A percentile compares a stretch with the other conserved stretches of the same genome.
Conservation (phyloP, 148 eudicot genomes). For the Diospyros lotus region DNA sequence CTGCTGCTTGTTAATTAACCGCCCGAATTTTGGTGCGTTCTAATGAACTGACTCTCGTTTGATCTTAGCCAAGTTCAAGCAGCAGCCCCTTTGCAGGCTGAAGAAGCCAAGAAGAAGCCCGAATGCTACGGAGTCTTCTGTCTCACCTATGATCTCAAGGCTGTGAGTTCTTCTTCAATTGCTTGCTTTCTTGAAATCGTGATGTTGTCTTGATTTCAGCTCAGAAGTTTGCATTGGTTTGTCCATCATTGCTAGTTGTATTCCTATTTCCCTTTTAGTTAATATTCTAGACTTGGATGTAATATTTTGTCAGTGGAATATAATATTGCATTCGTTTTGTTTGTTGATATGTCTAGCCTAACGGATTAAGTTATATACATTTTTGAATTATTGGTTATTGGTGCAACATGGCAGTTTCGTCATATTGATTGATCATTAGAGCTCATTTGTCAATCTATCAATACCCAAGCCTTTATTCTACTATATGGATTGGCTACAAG, state of each 20-base stretch:
- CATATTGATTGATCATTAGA: neutral
- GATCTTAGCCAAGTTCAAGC: conserved; percentile 57
- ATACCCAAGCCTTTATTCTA: no score
- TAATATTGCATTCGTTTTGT: neutral
- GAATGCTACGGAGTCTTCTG: conserved; percentile 97
- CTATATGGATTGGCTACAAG: no score
- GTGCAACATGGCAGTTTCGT: neutral
- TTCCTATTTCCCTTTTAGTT: neutral
- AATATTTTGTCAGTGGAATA: neutral
- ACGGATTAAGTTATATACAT: neutral
- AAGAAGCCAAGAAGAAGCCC: conserved; percentile 33
- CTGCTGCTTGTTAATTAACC: neutral
- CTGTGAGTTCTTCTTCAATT: conserved; percentile 43
- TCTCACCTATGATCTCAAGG: conserved; percentile 87
- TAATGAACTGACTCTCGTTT: neutral
- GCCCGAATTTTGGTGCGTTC: neutral
- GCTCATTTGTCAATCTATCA: neutral
- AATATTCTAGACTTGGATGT: neutral
- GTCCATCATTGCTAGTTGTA: neutral
- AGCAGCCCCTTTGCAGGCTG: conserved; percentile 37
- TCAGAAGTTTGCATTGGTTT: neutral
- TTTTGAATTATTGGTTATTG: neutral
- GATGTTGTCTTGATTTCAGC: neutral
- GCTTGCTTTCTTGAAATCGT: neutral
- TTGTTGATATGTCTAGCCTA: conserved; percentile 3